phyloP scores from a whole-genome alignment of 2,329 filamentous ascomycete species.

The Colletotrichum sp. region DNA sequence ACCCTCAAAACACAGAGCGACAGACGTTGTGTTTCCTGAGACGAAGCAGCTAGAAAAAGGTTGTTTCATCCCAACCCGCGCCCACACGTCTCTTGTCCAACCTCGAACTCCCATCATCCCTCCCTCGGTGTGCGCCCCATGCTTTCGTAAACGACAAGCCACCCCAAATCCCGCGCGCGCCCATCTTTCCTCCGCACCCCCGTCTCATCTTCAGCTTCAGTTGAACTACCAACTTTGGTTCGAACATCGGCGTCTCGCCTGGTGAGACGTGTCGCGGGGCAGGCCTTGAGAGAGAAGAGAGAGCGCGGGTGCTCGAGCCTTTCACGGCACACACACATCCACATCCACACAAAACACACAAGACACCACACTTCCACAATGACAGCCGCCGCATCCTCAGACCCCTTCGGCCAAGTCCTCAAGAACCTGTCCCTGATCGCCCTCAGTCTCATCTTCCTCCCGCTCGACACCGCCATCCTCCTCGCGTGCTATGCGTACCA shows the following conservation, averaged over 20 bases:
- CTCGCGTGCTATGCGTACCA: neutral
- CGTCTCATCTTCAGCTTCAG: conserved; percentile 16
- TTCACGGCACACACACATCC: neutral
- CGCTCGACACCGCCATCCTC: conserved; percentile 6
- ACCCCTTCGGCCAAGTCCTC: conserved; percentile 8
- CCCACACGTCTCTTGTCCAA: neutral
- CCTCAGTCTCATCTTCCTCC: conserved; percentile 8
- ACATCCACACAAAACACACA: neutral
- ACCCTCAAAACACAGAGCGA: neutral
- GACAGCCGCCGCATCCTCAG: neutral
- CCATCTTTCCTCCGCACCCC: neutral
- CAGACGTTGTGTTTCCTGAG: neutral
- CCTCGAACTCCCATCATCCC: neutral
- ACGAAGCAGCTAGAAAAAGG: conserved; percentile 3
- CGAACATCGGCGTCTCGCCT: neutral
- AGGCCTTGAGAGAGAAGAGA: neutral
- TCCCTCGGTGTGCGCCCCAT: neutral
- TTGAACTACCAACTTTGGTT: neutral
- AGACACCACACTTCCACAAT: neutral
- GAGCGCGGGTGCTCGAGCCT: neutral
- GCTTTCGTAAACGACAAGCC: neutral
- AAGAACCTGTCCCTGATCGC: conserved; percentile 16
- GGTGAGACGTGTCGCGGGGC: neutral
- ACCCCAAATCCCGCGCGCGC: neutral
- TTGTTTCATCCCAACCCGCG: neutral